These are phyloP conservation scores for Cyberlindnera americana DNA, from an alignment of 805 yeast genomes.

Conservation along the genomic window DNA sequence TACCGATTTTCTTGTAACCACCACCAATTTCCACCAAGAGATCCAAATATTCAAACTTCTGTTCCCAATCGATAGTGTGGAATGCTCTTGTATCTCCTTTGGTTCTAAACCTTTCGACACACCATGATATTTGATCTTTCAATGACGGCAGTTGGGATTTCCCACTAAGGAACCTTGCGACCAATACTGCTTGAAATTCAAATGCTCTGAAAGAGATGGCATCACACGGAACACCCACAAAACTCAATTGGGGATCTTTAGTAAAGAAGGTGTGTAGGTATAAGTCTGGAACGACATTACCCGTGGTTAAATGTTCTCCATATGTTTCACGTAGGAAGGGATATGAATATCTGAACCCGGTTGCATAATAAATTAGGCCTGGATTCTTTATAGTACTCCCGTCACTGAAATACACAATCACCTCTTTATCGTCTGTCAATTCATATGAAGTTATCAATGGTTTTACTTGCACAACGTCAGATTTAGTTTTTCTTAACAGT, in stretches of 20 bases:
- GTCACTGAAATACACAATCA: conserved; percentile 38
- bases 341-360: conserved; percentile 60
- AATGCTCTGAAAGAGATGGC: conserved; percentile 38
- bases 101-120: conserved; percentile 22
- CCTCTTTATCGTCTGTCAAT: conserved; percentile 24
- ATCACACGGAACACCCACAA: conserved; percentile 37
- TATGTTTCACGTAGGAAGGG: conserved; percentile 44
- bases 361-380: conserved; percentile 60
- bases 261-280: conserved; percentile 34
- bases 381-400: conserved; percentile 41
- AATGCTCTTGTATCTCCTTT: conserved; percentile 30
- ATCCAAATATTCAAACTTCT: conserved; percentile 29
- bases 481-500: conserved; percentile 27
- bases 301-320: conserved; percentile 27
- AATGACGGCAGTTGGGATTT: conserved; percentile 30
- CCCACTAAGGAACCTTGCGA: conserved; percentile 33
- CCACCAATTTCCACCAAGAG: conserved; percentile 30
- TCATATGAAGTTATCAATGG: conserved; percentile 36
- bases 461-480: conserved; percentile 33
- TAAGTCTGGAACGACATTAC: conserved; percentile 28
- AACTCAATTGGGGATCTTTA: conserved; percentile 33
- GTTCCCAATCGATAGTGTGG: conserved; percentile 35
- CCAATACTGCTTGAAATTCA: conserved; percentile 39
- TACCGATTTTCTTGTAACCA: conserved; percentile 15
- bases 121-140: conserved; percentile 32